Evolutionary conservation across 1,139 yeast genomes (phyloP).

Genomic region (Yamadazyma spencermartinsiae): DNA sequence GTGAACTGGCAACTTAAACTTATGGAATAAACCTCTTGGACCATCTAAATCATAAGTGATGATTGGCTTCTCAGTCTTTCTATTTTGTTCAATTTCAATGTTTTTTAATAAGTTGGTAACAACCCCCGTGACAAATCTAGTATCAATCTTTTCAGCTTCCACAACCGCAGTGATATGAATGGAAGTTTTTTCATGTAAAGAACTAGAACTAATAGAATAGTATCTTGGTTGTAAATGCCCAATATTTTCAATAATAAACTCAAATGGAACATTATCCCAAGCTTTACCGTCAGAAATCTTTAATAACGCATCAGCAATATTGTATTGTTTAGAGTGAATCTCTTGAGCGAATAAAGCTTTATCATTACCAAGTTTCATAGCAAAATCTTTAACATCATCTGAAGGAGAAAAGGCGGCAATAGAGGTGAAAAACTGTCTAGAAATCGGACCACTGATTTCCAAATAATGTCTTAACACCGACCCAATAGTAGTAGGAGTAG

Average conservation of each 20-base stretch:
- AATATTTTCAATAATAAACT: slow-evolving; percentile 76
- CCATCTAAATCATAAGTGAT: slow-evolving; percentile 74
- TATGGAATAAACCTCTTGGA: slow-evolving; percentile 65
- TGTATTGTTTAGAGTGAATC: slow-evolving; percentile 60
- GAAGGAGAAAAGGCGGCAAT: slow-evolving; percentile 83
- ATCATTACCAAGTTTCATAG: slow-evolving; percentile 61
- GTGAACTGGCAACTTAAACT: slow-evolving; percentile 78
- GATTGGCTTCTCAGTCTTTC: slow-evolving; percentile 41
- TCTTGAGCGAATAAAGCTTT: slow-evolving; percentile 66
- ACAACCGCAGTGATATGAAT: slow-evolving; percentile 92
- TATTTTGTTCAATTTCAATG: slow-evolving; percentile 64
- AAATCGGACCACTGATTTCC: slow-evolving; percentile 90
- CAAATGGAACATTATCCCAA: slow-evolving; percentile 82
- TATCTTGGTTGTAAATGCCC: slow-evolving; percentile 90
- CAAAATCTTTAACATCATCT: slow-evolving; percentile 53
- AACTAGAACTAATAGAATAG: slow-evolving; percentile 93
- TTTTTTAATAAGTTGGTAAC: slow-evolving; percentile 85
- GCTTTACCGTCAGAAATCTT: slow-evolving; percentile 58
- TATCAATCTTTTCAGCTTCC: slow-evolving; percentile 60
- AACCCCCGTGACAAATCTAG: slow-evolving; percentile 67
- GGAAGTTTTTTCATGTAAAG: slow-evolving; percentile 70
- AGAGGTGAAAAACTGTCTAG: slow-evolving; percentile 82
- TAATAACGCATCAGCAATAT: slow-evolving; percentile 75
- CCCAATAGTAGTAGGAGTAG: slow-evolving; percentile 87
- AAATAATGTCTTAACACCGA: slow-evolving; percentile 83